Conservation (phyloP, 179 eudicot genomes). For the Corrigiola litoralis region DNA sequence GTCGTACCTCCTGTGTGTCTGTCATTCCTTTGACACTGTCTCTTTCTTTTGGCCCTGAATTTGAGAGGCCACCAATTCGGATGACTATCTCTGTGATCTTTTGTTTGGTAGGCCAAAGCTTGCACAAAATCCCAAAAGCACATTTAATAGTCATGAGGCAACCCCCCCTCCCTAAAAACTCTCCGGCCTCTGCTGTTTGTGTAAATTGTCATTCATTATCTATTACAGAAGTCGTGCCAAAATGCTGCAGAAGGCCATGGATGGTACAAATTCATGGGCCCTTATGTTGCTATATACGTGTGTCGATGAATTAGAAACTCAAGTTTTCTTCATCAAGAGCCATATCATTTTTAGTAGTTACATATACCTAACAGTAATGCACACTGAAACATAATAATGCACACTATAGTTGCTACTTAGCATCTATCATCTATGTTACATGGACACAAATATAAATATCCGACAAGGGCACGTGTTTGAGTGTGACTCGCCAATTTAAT, state of each 20-base stretch:
- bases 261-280: conserved; percentile 16
- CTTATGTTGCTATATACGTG: conserved; percentile 3
- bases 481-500: too few species aligned
- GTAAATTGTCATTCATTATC: conserved; percentile 1
- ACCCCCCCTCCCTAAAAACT: conserved; percentile 7
- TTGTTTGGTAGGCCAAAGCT: conserved; percentile 16
- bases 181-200: neutral
- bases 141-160: neutral
- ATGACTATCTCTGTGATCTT: conserved; percentile 10
- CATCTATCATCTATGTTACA: too few species aligned
- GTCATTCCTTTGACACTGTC: conserved; percentile 5
- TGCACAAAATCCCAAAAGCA: conserved; percentile 9
- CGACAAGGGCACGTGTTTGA: too few species aligned
- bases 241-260: neutral
- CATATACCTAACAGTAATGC: too few species aligned
- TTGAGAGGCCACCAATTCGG: conserved; percentile 18
- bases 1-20: neutral
- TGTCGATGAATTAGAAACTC: neutral
- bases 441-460: too few species aligned
- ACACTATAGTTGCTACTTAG: too few species aligned
- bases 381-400: too few species aligned
- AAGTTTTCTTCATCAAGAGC: too few species aligned
- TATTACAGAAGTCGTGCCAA: conserved; percentile 2
- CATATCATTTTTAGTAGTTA: too few species aligned
- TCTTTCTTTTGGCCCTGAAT: conserved; percentile 15